Evolutionary conservation across 805 yeast genomes (phyloP).

Genomic region (Yamadazyma phyllophila): DNA sequence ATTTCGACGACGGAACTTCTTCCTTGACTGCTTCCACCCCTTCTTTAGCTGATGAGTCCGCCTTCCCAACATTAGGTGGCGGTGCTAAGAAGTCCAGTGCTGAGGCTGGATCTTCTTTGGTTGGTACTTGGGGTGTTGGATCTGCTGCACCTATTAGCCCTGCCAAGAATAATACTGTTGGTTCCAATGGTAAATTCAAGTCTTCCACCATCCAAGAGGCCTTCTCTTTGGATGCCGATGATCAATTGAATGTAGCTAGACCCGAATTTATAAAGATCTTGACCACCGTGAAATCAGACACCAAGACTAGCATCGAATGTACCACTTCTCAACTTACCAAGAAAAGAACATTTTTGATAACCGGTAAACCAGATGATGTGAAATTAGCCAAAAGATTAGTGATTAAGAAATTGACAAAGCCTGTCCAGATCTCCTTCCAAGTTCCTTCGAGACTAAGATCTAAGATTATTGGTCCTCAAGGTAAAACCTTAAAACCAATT

Average conservation of each 20-base stretch:
- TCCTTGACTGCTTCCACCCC: constrained; percentile 25
- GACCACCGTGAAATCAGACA: constrained; percentile 55
- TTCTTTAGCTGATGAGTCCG: constrained; percentile 50
- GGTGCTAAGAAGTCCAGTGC: constrained; percentile 27
- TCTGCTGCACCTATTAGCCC: constrained; percentile 8
- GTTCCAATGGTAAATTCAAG: constrained; percentile 32
- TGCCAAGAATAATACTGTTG: constrained; percentile 12
- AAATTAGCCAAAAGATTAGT: constrained; percentile 71
- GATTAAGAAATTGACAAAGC: constrained; percentile 73
- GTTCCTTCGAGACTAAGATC: constrained; percentile 80
- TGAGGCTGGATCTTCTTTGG: constrained; percentile 24
- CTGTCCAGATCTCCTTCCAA: constrained; percentile 55
- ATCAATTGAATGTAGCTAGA: constrained; percentile 61
- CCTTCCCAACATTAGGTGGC: constrained; percentile 68
- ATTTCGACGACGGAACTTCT: constrained; percentile 11
- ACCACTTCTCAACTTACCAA: constrained; percentile 73
- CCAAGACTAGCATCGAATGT: constrained; percentile 73
- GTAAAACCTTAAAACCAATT: constrained; percentile 77
- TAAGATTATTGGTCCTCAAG: constrained; percentile 82
- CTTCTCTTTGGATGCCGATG: constrained; percentile 67
- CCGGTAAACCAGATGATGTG: constrained; percentile 69
- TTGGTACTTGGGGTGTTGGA: constrained; percentile 35
- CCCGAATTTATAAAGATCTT: constrained; percentile 69
- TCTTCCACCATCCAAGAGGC: constrained; percentile 73
- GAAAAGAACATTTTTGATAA: constrained; percentile 77